These are phyloP conservation scores for Cystofilobasidium macerans DNA, from an alignment of 768 basidiomycete genomes.

Conservation along the genomic window DNA sequence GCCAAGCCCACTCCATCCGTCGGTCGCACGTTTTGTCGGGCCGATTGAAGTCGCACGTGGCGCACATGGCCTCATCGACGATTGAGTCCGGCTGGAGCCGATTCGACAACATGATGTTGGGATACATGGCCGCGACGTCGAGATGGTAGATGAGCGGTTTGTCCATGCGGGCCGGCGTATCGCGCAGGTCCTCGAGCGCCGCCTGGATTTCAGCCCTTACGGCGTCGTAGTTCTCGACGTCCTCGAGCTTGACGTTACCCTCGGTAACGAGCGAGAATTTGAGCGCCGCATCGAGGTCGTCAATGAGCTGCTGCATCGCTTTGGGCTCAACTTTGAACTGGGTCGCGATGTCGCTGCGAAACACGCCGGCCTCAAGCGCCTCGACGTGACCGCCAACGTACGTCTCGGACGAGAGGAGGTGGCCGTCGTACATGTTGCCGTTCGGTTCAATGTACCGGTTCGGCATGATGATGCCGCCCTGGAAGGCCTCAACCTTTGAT, in stretches of 20 bases:
- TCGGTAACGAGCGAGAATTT: conserved; percentile 81
- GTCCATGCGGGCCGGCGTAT: conserved; percentile 77
- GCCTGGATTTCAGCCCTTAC: conserved; percentile 67
- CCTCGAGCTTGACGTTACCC: conserved; percentile 55
- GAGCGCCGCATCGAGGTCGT: conserved; percentile 85
- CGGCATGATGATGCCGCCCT: conserved; percentile 88
- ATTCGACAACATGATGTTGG: conserved; percentile 99
- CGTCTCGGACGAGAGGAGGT: conserved; percentile 91
- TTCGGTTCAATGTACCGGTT: conserved; percentile 90
- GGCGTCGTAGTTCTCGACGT: conserved; percentile 89
- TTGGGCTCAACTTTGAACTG: conserved; percentile 88
- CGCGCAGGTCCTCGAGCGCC: conserved; percentile 77
- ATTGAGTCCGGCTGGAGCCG: conserved; percentile 96
- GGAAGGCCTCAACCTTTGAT: conserved; percentile 81
- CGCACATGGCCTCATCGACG: conserved; percentile 89
- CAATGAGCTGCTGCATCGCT: conserved; percentile 81
- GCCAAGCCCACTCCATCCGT: conserved; percentile 92
- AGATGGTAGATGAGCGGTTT: conserved; percentile 95
- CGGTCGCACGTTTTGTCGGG: conserved; percentile 92
- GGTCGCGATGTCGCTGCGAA: conserved; percentile 85
- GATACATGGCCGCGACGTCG: conserved; percentile 99
- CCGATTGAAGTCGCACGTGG: conserved; percentile 95
- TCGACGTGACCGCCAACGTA: conserved; percentile 99
- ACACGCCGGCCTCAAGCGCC: conserved; percentile 94
- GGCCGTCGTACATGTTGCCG: conserved; percentile 86